Conservation (phyloP, 345 rosid species). For the Abelmoschus esculentus region DNA sequence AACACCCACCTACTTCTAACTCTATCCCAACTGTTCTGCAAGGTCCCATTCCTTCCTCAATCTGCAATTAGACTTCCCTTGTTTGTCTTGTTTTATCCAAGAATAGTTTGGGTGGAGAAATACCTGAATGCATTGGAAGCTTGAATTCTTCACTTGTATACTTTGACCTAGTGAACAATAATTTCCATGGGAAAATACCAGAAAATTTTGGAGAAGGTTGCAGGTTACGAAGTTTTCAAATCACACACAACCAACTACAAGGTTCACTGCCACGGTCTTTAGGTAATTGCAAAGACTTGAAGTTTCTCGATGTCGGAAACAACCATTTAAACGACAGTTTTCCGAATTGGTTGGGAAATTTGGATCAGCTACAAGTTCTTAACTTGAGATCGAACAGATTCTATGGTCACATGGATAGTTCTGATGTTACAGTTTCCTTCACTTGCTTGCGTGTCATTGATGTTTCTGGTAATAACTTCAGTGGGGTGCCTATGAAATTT, state of each 20-base stretch:
- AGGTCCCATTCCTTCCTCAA: not conserved
- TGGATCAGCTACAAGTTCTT: not conserved
- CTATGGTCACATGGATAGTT: not conserved
- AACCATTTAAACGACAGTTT: no score
- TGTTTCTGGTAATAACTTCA: constrained; percentile 5
- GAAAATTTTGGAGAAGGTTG: not conserved
- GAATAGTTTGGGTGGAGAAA: not conserved
- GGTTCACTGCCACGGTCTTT: not conserved
- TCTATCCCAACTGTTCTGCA: no score
- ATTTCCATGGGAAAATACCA: not conserved
- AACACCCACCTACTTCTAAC: no score
- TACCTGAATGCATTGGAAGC: not conserved
- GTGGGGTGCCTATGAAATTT: not conserved
- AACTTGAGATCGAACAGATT: constrained; percentile 9
- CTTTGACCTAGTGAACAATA: not conserved
- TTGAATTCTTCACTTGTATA: not conserved
- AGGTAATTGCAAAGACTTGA: not conserved
- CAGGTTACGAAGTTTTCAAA: not conserved
- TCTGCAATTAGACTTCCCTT: not conserved
- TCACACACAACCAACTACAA: not conserved
- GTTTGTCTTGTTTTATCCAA: not conserved
- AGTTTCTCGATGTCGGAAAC: not conserved
- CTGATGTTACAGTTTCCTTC: not conserved
- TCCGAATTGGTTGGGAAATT: not conserved
- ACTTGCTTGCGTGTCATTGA: not conserved